phyloP scores from a whole-genome alignment of 176 grass and related monocot species.

The Thinopyrum elongatum region DNA sequence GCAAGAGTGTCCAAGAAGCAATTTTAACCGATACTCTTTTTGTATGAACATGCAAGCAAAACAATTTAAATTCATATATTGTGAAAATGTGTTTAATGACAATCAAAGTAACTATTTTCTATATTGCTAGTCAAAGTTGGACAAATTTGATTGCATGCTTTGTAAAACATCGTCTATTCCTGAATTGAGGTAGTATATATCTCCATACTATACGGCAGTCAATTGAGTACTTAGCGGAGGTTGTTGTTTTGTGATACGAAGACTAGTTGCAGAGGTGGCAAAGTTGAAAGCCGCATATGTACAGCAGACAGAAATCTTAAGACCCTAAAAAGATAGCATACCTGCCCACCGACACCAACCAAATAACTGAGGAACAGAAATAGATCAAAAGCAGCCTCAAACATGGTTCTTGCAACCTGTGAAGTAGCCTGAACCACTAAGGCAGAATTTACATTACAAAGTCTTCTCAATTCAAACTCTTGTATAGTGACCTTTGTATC shows the following conservation, averaged over 20 bases:
- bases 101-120: background rate
- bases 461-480: conserved; percentile 44
- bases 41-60: conserved; percentile 4
- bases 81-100: background rate
- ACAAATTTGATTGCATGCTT: background rate
- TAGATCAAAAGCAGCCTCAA: conserved; percentile 87
- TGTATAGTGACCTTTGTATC: conserved; percentile 34
- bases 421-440: conserved; percentile 73
- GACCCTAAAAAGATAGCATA: conserved; percentile 35
- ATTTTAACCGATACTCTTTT: background rate
- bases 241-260: background rate
- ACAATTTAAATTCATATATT: background rate
- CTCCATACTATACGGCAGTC: conserved; percentile 1
- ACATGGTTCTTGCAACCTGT: conserved; percentile 85
- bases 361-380: conserved; percentile 87
- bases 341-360: conserved; percentile 80
- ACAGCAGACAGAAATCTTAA: conserved; percentile 25
- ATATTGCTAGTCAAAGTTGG: background rate
- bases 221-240: background rate
- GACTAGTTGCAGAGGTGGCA: background rate
- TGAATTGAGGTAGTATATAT: conserved; percentile 13
- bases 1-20: background rate
- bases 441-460: conserved; percentile 61
- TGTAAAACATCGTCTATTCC: background rate
- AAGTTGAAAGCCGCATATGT: conserved; percentile 1